Evolutionary conservation across 1,139 yeast genomes (phyloP), one percentile per base, ranked within the genome.

Genomic region (Maudiozyma humilis): DNA sequence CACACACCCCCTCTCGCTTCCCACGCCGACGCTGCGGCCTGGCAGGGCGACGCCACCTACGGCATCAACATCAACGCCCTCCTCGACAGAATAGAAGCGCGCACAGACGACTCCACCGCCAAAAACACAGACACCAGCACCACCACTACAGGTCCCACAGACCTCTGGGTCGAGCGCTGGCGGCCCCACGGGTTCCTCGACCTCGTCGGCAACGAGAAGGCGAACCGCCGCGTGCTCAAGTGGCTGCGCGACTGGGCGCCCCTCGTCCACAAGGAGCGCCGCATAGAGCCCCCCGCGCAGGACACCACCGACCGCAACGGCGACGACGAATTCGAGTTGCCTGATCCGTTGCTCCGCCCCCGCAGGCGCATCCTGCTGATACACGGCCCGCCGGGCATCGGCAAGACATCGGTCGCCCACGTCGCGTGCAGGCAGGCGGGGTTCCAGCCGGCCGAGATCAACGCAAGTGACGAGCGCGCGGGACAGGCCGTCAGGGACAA

Each of bases 311-410:
- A 30, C 4, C 42, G 46, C 15, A 44, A 44, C 2, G 35, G 42
- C 4, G 49, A 43, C 19, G 44, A 38, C 5, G 44, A 38, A 3
- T 41, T 38, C 3, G 41, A 42, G 16, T 10, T n/a, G n/a, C 44
- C 50, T 0, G 95, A 87, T 59, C 71, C 76, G 0, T 68, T 74
- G 38, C 78, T 81, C 5, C 70, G 97, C 41, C 97, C 97, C 0
- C 67, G 64, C n/a, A 72, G 72, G 44, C 82, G 78, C 52, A 71
- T 91, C 1, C 60, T 91, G 33, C 66, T 91, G 40, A 73, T 91
- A 2, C 87, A 83, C 59, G 98, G 98, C 0, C 94, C 96, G 0
- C 89, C 96, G 1, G 98, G 98, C 1, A 73, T 85, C n/a, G 98
- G 98, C 5, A 91, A 91, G 61, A 91, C 98, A 0, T 78, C 94